phyloP scores from a whole-genome alignment of 352 stramenopile genomes.

The Hyaloperonospora brassicae region DNA sequence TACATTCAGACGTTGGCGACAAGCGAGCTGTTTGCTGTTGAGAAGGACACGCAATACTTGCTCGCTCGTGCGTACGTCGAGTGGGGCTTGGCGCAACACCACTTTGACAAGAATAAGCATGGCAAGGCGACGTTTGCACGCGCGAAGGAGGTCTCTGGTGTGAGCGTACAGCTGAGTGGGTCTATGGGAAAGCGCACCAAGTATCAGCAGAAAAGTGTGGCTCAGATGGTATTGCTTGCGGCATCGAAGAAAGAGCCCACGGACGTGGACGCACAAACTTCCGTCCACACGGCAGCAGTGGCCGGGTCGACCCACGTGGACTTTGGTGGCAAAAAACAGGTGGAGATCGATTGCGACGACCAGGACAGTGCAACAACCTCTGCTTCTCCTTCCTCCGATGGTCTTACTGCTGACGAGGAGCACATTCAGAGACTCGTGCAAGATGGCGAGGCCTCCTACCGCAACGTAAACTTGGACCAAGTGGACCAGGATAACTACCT shows the following conservation, averaged over 20 bases:
- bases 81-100: constrained; percentile 87
- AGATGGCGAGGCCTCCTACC: constrained; percentile 59
- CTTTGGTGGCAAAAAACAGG: constrained; percentile 55
- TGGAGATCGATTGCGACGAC: constrained; percentile 12
- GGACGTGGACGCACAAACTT: constrained; percentile 26
- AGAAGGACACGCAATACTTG: constrained; percentile 45
- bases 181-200: constrained; percentile 93
- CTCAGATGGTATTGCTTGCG: constrained; percentile 83
- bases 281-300: constrained; percentile 47
- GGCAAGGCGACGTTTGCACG: constrained; percentile 87
- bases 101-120: constrained; percentile 87
- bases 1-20: constrained; percentile 42
- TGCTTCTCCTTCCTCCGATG: constrained; percentile 17
- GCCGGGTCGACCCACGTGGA: constrained; percentile 54
- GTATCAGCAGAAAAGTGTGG: constrained; percentile 88
- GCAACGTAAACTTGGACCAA: constrained; percentile 84
- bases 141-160: constrained; percentile 71
- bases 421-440: constrained; percentile 54
- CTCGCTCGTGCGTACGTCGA: constrained; percentile 84
- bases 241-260: constrained; percentile 47
- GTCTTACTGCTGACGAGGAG: constrained; percentile 42
- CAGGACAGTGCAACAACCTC: neutral
- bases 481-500: constrained; percentile 85
- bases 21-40: constrained; percentile 30
- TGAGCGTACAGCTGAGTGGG: constrained; percentile 87